Percentiles rank a stretch among this genome's conserved stretches.
These are phyloP conservation scores for Gastroboletus turbinatus DNA, from an alignment of 1,284 basidiomycete species.

Conservation along the genomic window DNA sequence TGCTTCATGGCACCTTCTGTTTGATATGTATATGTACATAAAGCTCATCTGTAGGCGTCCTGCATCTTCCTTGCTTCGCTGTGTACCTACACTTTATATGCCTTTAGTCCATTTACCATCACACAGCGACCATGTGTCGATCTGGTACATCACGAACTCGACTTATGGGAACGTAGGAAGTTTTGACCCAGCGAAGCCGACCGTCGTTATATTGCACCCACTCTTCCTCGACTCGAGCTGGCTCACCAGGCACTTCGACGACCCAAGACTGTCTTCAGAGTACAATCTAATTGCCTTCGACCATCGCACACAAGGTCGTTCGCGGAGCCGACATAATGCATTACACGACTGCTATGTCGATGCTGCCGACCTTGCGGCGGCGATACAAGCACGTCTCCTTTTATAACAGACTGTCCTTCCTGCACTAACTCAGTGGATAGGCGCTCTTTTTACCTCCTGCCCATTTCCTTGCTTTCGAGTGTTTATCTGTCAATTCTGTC, in stretches of 20 bases:
- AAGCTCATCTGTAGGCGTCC: conserved; percentile 11
- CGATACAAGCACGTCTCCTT: conserved; percentile 50
- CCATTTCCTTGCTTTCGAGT: conserved; percentile 67
- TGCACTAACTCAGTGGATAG: conserved; percentile 35
- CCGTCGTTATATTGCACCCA: conserved; percentile 66
- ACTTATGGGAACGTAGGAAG: conserved; percentile 53
- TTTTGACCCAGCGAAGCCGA: conserved; percentile 63
- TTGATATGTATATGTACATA: conserved; percentile 19
- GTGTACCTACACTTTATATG: conserved; percentile 41
- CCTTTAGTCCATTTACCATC: conserved; percentile 68
- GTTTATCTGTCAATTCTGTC: conserved; percentile 50
- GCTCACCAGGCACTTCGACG: conserved; percentile 65
- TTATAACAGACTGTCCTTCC: background rate
- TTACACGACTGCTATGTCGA: conserved; percentile 72
- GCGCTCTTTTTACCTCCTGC: conserved; percentile 60
- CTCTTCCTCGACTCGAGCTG: conserved; percentile 66
- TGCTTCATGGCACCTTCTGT: background rate
- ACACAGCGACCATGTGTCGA: conserved; percentile 62
- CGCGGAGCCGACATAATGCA: conserved; percentile 50
- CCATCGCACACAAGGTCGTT: conserved; percentile 65
- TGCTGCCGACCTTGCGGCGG: conserved; percentile 69
- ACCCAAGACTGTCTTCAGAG: conserved; percentile 52
- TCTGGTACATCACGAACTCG: conserved; percentile 70
- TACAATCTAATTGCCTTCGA: conserved; percentile 77
- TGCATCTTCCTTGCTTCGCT: conserved; percentile 1